Percentiles rank a stretch among this genome's conserved stretches.
Evolutionary conservation across 805 yeast species (phyloP).

Genomic region (Saccharomycopsis schoenii): DNA sequence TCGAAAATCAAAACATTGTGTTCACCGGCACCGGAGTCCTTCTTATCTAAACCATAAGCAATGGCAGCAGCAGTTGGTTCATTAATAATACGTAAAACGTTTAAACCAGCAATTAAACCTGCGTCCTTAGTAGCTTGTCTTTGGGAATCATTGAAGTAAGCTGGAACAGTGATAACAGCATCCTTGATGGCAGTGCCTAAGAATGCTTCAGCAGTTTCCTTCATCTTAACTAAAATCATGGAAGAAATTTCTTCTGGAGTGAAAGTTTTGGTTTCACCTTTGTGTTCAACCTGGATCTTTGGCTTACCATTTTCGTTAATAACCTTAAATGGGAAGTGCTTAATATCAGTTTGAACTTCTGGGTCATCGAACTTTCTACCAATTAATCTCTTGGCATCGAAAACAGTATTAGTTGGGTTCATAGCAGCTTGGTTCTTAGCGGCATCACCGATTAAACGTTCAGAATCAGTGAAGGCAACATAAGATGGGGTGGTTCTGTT

Average conservation of each 20-base stretch:
- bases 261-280: constrained; percentile 78
- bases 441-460: constrained; percentile 92
- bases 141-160: constrained; percentile 82
- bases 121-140: constrained; percentile 89
- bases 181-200: constrained; percentile 71
- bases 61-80: constrained; percentile 96
- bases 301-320: constrained; percentile 80
- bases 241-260: constrained; percentile 93
- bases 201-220: constrained; percentile 75
- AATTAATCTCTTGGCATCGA: constrained; percentile 86
- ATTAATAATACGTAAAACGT: constrained; percentile 76
- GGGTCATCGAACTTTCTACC: constrained; percentile 89
- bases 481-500: constrained; percentile 96
- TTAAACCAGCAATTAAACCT: constrained; percentile 77
- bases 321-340: constrained; percentile 84
- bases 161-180: constrained; percentile 83
- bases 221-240: constrained; percentile 85
- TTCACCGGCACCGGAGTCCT: constrained; percentile 73
- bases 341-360: constrained; percentile 65
- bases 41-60: constrained; percentile 87
- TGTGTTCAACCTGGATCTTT: constrained; percentile 68
- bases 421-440: constrained; percentile 97
- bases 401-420: constrained; percentile 85
- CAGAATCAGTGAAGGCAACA: constrained; percentile 89
- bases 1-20: constrained; percentile 89